A percentile compares a stretch with the other conserved stretches of the same genome.
Evolutionary conservation across 2,329 filamentous ascomycete genomes (phyloP).

Genomic region (Aspergillus japonicus): DNA sequence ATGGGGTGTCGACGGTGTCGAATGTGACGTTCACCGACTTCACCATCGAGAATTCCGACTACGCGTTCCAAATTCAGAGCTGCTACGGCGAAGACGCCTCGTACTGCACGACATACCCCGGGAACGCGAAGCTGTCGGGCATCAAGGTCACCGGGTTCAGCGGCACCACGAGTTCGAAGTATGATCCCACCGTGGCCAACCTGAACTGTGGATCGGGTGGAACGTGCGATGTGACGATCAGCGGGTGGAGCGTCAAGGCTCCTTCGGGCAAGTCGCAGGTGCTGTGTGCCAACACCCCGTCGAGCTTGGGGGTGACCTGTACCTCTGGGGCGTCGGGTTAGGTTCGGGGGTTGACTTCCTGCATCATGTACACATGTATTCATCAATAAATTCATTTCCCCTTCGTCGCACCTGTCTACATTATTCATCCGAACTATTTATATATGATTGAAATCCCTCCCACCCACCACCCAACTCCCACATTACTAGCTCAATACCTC

Average conservation of each 20-base stretch:
- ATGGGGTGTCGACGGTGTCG: conserved; percentile 40
- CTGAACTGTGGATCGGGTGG: conserved; percentile 41
- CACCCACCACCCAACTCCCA: too few relatives aligned
- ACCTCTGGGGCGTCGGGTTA: conserved; percentile 37
- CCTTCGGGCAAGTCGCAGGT: conserved; percentile 34
- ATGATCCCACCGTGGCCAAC: conserved; percentile 38
- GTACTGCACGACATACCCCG: conserved; percentile 40
- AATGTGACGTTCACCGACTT: conserved; percentile 47
- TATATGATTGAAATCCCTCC: too few relatives aligned
- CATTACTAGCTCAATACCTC: neutral
- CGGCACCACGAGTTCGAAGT: conserved; percentile 40
- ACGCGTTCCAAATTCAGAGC: conserved; percentile 49
- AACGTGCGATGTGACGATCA: conserved; percentile 40
- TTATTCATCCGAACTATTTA: too few relatives aligned
- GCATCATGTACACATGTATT: too few relatives aligned
- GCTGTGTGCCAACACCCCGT: conserved; percentile 37
- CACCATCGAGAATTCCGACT: conserved; percentile 40
- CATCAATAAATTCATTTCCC: too few relatives aligned
- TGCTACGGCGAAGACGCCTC: conserved; percentile 41
- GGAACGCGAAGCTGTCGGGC: conserved; percentile 34
- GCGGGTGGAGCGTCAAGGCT: conserved; percentile 34
- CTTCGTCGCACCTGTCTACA: too few relatives aligned
- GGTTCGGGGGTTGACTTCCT: neutral
- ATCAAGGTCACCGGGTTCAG: conserved; percentile 40
- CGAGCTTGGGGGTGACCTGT: conserved; percentile 33